These are phyloP conservation scores for Penicillium ochrochloron DNA, from an alignment of 495 filamentous ascomycete genomes.

Conservation along the genomic window DNA sequence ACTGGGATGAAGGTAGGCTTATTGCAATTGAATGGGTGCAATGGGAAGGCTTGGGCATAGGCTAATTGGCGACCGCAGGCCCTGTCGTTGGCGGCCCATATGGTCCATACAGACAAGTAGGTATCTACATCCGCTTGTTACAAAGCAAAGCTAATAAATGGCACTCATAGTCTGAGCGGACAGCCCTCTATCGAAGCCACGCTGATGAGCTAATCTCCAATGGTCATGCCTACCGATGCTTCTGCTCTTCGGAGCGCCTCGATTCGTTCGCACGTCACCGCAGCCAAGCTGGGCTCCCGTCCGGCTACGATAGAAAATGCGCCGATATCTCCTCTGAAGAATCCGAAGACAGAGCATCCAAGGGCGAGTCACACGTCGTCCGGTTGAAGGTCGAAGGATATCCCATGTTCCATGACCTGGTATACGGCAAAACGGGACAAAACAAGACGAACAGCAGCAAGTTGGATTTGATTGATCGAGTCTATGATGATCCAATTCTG, in stretches of 20 bases:
- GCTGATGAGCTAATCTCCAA: constrained; percentile 69
- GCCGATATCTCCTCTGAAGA: constrained; percentile 64
- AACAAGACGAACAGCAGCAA: constrained; percentile 50
- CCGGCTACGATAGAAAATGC: constrained; percentile 81
- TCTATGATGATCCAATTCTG: constrained; percentile 79
- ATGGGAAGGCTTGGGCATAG: neutral
- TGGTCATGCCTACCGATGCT: constrained; percentile 88
- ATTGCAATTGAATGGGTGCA: neutral
- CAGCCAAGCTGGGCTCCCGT: constrained; percentile 61
- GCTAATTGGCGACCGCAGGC: constrained; percentile 50
- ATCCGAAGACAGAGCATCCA: constrained; percentile 67
- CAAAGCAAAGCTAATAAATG: constrained; percentile 12
- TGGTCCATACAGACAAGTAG: constrained; percentile 86
- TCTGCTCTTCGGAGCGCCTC: constrained; percentile 78
- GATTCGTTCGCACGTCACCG: constrained; percentile 63
- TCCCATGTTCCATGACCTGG: constrained; percentile 70
- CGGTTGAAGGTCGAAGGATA: constrained; percentile 68
- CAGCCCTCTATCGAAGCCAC: constrained; percentile 71
- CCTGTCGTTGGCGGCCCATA: constrained; percentile 78
- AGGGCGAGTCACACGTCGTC: constrained; percentile 76
- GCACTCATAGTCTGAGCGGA: constrained; percentile 72
- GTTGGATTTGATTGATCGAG: constrained; percentile 47
- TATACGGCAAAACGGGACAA: constrained; percentile 68
- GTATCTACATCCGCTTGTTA: constrained; percentile 3
- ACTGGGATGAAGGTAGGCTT: constrained; percentile 87